Evolutionary conservation across 2,329 filamentous ascomycete species (phyloP).

Genomic region (Helotiales sp.): DNA sequence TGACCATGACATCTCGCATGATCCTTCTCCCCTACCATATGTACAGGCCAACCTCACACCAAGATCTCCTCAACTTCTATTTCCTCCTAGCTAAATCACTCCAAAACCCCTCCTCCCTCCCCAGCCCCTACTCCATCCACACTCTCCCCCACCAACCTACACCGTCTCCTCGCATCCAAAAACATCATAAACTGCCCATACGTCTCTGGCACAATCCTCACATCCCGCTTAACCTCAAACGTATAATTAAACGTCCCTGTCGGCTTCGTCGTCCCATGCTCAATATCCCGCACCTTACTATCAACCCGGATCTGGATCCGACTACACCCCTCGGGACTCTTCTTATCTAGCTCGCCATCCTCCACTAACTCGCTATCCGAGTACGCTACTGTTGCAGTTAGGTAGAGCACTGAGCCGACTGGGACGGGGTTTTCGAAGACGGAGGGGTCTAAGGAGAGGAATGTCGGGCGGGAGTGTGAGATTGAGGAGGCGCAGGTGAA

Average conservation of each 20-base stretch:
- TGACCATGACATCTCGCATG: too few species aligned
- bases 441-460: conserved; percentile 71
- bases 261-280: conserved; percentile 69
- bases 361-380: conserved; percentile 61
- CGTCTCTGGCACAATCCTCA: conserved; percentile 65
- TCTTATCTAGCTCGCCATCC: conserved; percentile 38
- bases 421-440: conserved; percentile 76
- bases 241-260: conserved; percentile 78
- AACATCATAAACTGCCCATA: conserved; percentile 48
- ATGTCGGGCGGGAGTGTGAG: conserved; percentile 68
- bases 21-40: too few species aligned
- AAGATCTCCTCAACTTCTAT: too few species aligned
- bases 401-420: conserved; percentile 72
- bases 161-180: conserved; percentile 46
- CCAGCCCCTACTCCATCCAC: conserved; percentile 8
- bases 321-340: conserved; percentile 52
- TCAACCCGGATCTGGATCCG: conserved; percentile 71
- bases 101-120: conserved; percentile 27
- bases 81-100: too few species aligned
- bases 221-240: conserved; percentile 67
- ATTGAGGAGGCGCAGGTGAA: conserved; percentile 74
- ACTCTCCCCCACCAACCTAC: conserved; percentile 18
- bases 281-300: conserved; percentile 70
- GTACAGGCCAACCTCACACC: too few species aligned
- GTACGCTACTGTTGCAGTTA: conserved; percentile 70